Percentiles rank a stretch among this genome's conserved stretches.
These are phyloP conservation scores for Nectriaceae sp. DNA, from an alignment of 2,329 filamentous ascomycete species.

Conservation along the genomic window DNA sequence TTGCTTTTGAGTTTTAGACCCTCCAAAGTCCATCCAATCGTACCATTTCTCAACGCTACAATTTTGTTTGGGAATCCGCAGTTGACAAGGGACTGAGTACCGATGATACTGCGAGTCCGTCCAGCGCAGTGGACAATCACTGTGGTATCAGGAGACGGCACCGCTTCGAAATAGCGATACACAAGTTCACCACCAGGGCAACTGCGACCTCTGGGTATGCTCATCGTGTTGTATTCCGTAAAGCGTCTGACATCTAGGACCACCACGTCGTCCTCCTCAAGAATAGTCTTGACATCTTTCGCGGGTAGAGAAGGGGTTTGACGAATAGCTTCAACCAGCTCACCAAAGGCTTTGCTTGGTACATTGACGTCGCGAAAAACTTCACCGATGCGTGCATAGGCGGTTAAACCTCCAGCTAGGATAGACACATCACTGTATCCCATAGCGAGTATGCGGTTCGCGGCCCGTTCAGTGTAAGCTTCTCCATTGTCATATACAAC, in stretches of 20 bases:
- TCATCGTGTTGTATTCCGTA: constrained; percentile 34
- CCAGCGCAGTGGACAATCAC: constrained; percentile 34
- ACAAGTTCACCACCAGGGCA: constrained; percentile 32
- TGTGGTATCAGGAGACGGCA: constrained; percentile 25
- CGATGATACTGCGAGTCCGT: constrained; percentile 34
- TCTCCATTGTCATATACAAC: constrained; percentile 33
- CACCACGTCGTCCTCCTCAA: constrained; percentile 16
- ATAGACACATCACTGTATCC: constrained; percentile 29
- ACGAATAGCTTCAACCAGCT: constrained; percentile 33
- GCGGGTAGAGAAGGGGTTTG: constrained; percentile 31
- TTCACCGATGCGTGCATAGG: constrained; percentile 26
- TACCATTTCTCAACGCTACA: constrained; percentile 31
- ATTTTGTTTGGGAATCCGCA: constrained; percentile 28
- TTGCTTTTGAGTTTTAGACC: constrained; percentile 27
- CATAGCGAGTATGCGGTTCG: constrained; percentile 19
- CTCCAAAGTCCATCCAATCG: constrained; percentile 34
- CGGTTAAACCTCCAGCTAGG: constrained; percentile 27
- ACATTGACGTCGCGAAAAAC: constrained; percentile 34
- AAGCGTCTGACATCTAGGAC: constrained; percentile 33
- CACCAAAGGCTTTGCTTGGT: constrained; percentile 34
- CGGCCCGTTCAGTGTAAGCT: constrained; percentile 26
- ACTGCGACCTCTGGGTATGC: constrained; percentile 32
- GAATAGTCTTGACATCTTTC: constrained; percentile 24
- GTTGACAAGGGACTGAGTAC: constrained; percentile 32
- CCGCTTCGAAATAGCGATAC: constrained; percentile 23